A percentile compares a stretch with the other conserved stretches of the same genome.
Conservation (phyloP, 83 land plant species). For the Picea mariana region DNA sequence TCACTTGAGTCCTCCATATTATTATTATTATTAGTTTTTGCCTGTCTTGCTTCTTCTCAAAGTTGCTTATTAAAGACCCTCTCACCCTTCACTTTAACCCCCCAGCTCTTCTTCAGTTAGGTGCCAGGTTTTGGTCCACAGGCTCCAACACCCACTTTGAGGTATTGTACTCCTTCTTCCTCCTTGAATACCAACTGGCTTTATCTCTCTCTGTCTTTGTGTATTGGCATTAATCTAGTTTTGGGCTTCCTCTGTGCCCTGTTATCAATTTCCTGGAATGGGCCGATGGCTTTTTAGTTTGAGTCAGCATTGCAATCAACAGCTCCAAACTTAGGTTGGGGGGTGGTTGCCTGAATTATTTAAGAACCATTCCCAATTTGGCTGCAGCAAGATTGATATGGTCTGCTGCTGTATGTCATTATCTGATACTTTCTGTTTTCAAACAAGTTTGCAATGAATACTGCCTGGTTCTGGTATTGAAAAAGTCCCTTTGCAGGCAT, state of each 20-base stretch:
- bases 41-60: constrained; percentile 12
- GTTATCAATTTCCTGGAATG: background rate
- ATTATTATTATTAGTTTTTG: background rate
- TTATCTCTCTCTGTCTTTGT: background rate
- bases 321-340: background rate
- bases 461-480: background rate
- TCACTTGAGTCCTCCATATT: background rate
- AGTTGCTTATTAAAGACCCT: constrained; percentile 18
- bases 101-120: constrained; percentile 12
- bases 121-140: background rate
- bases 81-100: constrained; percentile 13
- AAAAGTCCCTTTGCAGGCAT: background rate
- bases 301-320: constrained; percentile 4
- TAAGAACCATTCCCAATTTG: background rate
- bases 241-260: background rate
- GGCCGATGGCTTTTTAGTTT: background rate
- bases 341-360: background rate
- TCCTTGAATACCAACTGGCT: background rate
- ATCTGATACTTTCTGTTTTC: background rate
- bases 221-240: background rate
- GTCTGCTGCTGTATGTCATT: background rate
- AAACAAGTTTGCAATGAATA: background rate
- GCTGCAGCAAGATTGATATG: background rate
- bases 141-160: constrained; percentile 8
- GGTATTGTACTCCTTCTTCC: background rate